Evolutionary conservation across 106 monocot genomes (phyloP), one percentile per base, ranked within the genome.

Genomic region (Hemerocallis citrina): DNA sequence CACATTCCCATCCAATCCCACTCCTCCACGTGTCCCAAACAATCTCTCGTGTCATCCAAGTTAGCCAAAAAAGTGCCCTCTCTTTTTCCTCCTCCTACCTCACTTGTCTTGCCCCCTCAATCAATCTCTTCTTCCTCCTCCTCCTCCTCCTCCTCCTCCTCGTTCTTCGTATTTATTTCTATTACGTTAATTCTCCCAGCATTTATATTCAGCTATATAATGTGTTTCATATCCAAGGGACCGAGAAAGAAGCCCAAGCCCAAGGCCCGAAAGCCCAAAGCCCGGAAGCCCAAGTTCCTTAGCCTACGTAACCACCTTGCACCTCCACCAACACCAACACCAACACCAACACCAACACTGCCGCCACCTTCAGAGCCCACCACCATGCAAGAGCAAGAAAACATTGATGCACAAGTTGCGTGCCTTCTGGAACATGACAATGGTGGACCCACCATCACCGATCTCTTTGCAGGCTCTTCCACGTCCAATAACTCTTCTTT

Each of bases 241-340:
- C 24, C 66, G 0, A 17, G 8, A 21, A 83, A 71, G 67, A 43
- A 34, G 58, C 3, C 7, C 9, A n/a, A n/a, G n/a, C n/a, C n/a
- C n/a, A n/a, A n/a, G n/a, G n/a, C n/a, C n/a, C 36, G 66, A 13
- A 73, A n/a, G n/a, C n/a, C n/a, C n/a, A n/a, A n/a, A n/a, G n/a
- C n/a, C n/a, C n/a, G n/a, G n/a, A n/a, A 24, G 48, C 62, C 62
- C 23, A 72, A 69, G 61, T 80, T 52, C 61, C 43, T 73, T 47
- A 81, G 77, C 45, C 71, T 81, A 21, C 34, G 65, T 24, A 59
- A 47, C 21, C 66, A 63, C 9, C 45, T 66, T 3, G 57, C 52
- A 14, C 37, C 55, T 19, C 17, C 11, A 37, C 45, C 35, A 11
- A n/a, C n/a, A n/a, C n/a, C 23, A 23, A 21, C 15, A 4, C 16